Evolutionary conservation across 1,284 basidiomycete species (phyloP), one percentile per base, ranked within the genome.

Genomic region (Puccinia sorghi): DNA sequence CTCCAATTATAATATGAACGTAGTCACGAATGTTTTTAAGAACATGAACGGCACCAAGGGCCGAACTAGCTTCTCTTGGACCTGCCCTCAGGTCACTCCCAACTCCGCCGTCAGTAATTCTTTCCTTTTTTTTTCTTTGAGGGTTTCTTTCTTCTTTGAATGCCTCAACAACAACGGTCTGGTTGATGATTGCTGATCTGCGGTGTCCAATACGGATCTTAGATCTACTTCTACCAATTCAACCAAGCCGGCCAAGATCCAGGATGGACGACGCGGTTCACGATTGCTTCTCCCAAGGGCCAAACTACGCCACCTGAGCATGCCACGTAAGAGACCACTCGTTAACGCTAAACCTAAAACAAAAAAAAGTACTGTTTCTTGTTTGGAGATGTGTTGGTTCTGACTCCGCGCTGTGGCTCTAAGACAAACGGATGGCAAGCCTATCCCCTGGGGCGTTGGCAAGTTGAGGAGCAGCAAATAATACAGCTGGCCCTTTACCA

Each of bases 191-290:
- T 56, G 22, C 50, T 52, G 8, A 56, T 27, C 9, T 8, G 8
- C n/a, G 25, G 54, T 11, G 17, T 25, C 12, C 50, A 5, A 56
- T 56, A 1, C 9, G 9, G 25, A 56, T 5, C 37, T 43, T 37
- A 48, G 41, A 50, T 59, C 32, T 82, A 81, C 80, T 82, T 84
- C 66, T 82, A 82, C 81, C 83, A 85, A 74, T 84, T 83, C 81
- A 81, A 81, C 32, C 79, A 82, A 79, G 72, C 74, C 63, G 81
- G 73, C 6, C 46, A 80, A 56, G 84, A 86, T 81, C 87, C 86
- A 61, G 86, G 86, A 25, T 94, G 93, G 92, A 92, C 92, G 0
- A 90, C 89, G 9, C 90, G 93, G 52, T 94, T 93, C 87, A 87
- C 90, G 57, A 92, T 94, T 82, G 89, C 90, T 0, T 87, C 87